A percentile compares a stretch with the other conserved stretches of the same genome.
Conservation (phyloP, 2,329 filamentous ascomycete species). For the Hymenoscyphus fraxineus region DNA sequence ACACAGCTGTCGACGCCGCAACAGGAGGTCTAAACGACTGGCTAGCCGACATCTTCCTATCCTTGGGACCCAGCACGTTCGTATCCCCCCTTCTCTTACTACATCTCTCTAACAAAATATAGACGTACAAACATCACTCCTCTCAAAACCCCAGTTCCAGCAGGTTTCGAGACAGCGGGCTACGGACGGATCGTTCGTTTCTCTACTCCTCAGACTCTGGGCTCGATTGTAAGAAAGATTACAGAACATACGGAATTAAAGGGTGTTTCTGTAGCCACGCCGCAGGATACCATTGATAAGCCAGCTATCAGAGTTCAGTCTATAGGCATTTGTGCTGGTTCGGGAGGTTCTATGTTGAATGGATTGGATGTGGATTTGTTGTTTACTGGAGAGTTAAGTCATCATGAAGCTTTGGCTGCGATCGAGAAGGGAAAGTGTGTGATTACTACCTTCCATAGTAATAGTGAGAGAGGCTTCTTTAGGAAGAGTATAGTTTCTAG, state of each 20-base stretch:
- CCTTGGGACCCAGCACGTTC: conserved; percentile 10
- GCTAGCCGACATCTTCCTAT: conserved; percentile 81
- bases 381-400: conserved; percentile 89
- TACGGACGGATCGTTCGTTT: conserved; percentile 35
- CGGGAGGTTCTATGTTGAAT: conserved; percentile 73
- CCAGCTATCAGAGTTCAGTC: conserved; percentile 49
- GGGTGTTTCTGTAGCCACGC: conserved; percentile 31
- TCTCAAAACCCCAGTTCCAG: conserved; percentile 19
- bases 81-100: not conserved
- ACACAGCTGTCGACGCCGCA: conserved; percentile 90
- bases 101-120: not conserved
- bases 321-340: conserved; percentile 86
- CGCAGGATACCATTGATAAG: conserved; percentile 27
- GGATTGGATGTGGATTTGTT: conserved; percentile 70
- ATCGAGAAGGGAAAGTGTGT: conserved; percentile 81
- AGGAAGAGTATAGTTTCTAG: conserved; percentile 61
- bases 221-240: conserved; percentile 27
- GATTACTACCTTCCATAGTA: conserved; percentile 85
- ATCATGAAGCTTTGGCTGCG: conserved; percentile 85
- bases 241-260: conserved; percentile 17
- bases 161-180: conserved; percentile 31
- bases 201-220: conserved; percentile 24
- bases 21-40: conserved; percentile 85
- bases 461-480: conserved; percentile 84
- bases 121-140: conserved; percentile 29